phyloP scores from a whole-genome alignment of 2,329 filamentous ascomycete genomes.

The Alternaria sp. region DNA sequence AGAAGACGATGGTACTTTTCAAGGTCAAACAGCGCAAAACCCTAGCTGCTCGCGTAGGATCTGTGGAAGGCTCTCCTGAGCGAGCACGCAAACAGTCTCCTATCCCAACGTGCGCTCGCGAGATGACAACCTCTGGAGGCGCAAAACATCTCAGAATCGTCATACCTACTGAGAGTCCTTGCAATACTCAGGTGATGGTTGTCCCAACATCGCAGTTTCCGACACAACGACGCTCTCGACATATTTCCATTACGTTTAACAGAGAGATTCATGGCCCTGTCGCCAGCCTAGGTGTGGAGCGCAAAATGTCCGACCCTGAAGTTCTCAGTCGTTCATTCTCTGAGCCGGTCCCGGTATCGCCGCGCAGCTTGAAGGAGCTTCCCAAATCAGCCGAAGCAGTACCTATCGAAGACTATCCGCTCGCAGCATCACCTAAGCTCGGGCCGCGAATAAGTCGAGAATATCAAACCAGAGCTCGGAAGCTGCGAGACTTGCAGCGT shows the following conservation, averaged over 20 bases:
- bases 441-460: conserved; percentile 29
- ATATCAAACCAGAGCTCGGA: conserved; percentile 9
- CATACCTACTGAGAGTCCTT: conserved; percentile 27
- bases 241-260: conserved; percentile 32
- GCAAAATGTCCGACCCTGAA: conserved; percentile 22
- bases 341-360: conserved; percentile 18
- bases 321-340: conserved; percentile 22
- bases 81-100: conserved; percentile 22
- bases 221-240: conserved; percentile 20
- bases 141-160: conserved; percentile 43
- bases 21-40: conserved; percentile 35
- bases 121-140: conserved; percentile 40
- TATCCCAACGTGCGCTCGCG: conserved; percentile 36
- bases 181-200: conserved; percentile 15
- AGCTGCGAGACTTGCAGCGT: conserved; percentile 36
- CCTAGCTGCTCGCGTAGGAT: conserved; percentile 31
- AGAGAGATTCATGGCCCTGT: conserved; percentile 42
- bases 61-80: conserved; percentile 31
- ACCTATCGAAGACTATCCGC: conserved; percentile 33
- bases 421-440: conserved; percentile 26
- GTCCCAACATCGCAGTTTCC: conserved; percentile 12
- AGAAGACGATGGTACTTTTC: conserved; percentile 35
- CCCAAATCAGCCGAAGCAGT: conserved; percentile 27
- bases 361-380: conserved; percentile 25
- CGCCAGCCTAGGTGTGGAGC: conserved; percentile 28